Evolutionary conservation across 768 basidiomycete species (phyloP).

Genomic region (Lactarius deliciosus): DNA sequence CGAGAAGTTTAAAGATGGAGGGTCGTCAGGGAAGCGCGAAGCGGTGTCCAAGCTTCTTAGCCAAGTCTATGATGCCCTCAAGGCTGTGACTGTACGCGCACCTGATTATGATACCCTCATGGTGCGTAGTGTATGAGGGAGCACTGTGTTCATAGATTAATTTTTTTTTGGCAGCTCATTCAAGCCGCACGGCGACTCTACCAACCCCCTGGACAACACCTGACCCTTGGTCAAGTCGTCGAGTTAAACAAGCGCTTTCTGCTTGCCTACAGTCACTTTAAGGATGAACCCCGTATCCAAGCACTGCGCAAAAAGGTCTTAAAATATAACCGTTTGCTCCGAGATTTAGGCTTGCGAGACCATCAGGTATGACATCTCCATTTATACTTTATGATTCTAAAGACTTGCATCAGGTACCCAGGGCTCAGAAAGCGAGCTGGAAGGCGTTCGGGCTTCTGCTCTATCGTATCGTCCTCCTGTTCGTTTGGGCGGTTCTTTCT

Average conservation of each 20-base stretch:
- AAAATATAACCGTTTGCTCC: conserved; percentile 84
- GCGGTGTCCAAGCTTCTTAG: conserved; percentile 88
- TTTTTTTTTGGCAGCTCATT: conserved; percentile 58
- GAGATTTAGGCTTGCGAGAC: conserved; percentile 88
- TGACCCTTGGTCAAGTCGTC: conserved; percentile 92
- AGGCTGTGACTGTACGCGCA: conserved; percentile 93
- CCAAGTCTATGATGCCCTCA: conserved; percentile 86
- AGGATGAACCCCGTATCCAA: conserved; percentile 86
- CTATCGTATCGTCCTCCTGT: conserved; percentile 76
- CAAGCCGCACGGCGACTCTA: conserved; percentile 93
- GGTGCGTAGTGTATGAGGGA: conserved; percentile 48
- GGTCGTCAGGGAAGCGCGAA: conserved; percentile 74
- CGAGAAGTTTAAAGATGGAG: conserved; percentile 88
- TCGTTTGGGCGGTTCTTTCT: conserved; percentile 79
- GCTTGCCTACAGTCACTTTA: conserved; percentile 88
- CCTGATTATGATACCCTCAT: conserved; percentile 98
- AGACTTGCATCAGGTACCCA: conserved; percentile 63
- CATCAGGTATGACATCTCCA: conserved; percentile 63
- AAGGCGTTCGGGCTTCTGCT: conserved; percentile 79
- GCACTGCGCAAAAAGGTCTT: conserved; percentile 75
- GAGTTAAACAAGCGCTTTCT: conserved; percentile 90
- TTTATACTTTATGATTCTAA: conserved; percentile 12
- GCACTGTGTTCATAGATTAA: conserved; percentile 3
- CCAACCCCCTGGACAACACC: conserved; percentile 88
- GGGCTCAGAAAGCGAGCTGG: conserved; percentile 81